Evolutionary conservation across 2,329 filamentous ascomycete species (phyloP), one percentile per base, ranked within the genome.

Genomic region (Amesomyces nigricolor): DNA sequence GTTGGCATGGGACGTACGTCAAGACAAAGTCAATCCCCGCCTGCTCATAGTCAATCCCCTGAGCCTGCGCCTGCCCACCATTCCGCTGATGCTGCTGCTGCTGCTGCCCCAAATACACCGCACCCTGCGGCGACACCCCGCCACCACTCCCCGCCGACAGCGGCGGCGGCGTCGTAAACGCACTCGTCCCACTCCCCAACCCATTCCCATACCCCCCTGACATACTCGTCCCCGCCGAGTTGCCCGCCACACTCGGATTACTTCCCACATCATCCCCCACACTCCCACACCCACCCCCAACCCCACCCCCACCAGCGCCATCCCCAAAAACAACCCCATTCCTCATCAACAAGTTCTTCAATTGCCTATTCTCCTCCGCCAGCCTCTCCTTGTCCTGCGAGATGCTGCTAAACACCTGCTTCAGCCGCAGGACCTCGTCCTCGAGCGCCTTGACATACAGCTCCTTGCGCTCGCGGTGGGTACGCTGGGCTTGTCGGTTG

Each of bases 391-490:
- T 89, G 68, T 95, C 89, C 63, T 87, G 84, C 6, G 83, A 80
- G 16, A 86, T 80, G 49, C 81, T 84, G 65, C 84, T 85, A 66
- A 86, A 92, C n/a, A 87, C 80, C 68, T 96, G 91, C 69, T 95
- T 94, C 43, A 97, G 77, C 47, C 90, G 86, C 17, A 95, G 78
- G 5, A 97, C 88, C 72, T 97, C 91, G 66, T 92, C 86, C 71
- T 99, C 94, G 14, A 97, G 81, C 10, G 88, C 85, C 71, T 95
- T 95, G 75, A 96, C 95, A 70, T 97, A 97, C 65, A 91, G 81
- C 72, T 97, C 94, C 71, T 97, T 97, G 63, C 94, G 85, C 73
- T 97, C 94, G 54, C 94, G 90, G 72, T 99, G 94, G 16, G 94
- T 97, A 68, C 94, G 67, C 53, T 55, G 49, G 9, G 4, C 8